Percentiles rank a stretch among this genome's conserved stretches.
Evolutionary conservation across 2,329 filamentous ascomycete species (phyloP).

Genomic region (Volutella citrinella): DNA sequence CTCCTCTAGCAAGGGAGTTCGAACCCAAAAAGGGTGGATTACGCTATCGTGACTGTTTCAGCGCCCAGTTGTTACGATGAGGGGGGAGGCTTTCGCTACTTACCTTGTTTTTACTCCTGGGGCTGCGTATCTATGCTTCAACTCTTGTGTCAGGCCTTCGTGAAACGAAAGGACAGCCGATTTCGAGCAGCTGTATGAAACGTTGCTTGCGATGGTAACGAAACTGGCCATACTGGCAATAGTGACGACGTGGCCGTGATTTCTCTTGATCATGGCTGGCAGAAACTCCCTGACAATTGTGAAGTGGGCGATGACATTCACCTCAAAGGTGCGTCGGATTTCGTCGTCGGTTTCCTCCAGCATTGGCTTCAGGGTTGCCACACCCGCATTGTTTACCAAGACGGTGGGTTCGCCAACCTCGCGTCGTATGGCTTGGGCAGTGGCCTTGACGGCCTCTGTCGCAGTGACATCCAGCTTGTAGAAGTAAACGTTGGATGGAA

Average conservation of each 20-base stretch:
- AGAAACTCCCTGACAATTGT: slow-evolving; percentile 60
- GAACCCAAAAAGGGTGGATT: slow-evolving; percentile 45
- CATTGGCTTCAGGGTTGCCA: slow-evolving; percentile 2
- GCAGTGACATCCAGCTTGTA: slow-evolving; percentile 11
- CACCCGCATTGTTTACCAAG: slow-evolving; percentile 15
- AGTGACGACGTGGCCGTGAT: slow-evolving; percentile 68
- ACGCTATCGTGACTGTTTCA: slow-evolving; percentile 23
- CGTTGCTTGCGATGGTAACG: slow-evolving; percentile 53
- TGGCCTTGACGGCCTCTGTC: slow-evolving; percentile 4
- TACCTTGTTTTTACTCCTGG: slow-evolving; percentile 55
- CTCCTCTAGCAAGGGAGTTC: slow-evolving; percentile 16
- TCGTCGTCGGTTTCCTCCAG: slow-evolving; percentile 2
- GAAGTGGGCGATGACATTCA: slow-evolving; percentile 64
- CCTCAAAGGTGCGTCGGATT: slow-evolving; percentile 41
- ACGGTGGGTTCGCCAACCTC: slow-evolving; percentile 13
- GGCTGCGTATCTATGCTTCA: slow-evolving; percentile 54
- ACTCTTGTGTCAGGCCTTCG: slow-evolving; percentile 55
- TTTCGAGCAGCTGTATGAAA: slow-evolving; percentile 63
- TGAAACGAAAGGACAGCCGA: slow-evolving; percentile 61
- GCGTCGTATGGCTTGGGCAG: slow-evolving; percentile 5
- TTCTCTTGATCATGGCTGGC: slow-evolving; percentile 53
- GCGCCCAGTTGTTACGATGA: neutral
- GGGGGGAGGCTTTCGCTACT: neutral
- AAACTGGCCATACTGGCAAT: slow-evolving; percentile 62
- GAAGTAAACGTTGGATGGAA: slow-evolving; percentile 4